Percentiles rank a stretch among this genome's conserved stretches.
Evolutionary conservation across 2,329 filamentous ascomycete genomes (phyloP).

Genomic region (Aspergillus aculeatinus): DNA sequence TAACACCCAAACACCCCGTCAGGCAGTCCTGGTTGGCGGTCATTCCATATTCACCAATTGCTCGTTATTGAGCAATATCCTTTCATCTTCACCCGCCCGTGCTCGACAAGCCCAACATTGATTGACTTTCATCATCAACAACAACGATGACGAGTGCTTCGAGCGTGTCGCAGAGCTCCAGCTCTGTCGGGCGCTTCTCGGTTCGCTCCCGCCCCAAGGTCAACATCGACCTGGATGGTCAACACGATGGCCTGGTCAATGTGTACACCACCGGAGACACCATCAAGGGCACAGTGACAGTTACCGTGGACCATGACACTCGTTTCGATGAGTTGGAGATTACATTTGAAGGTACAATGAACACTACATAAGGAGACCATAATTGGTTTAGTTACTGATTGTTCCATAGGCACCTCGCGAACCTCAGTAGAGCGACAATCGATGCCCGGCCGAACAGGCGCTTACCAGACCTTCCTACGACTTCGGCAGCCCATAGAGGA

Average conservation of each 20-base stretch:
- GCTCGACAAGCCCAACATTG: background rate
- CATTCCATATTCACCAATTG: background rate
- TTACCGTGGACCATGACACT: slow-evolving; percentile 53
- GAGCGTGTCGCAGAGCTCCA: slow-evolving; percentile 27
- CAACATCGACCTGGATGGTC: slow-evolving; percentile 30
- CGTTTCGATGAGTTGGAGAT: slow-evolving; percentile 60
- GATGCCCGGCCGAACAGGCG: slow-evolving; percentile 55
- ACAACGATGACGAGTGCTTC: slow-evolving; percentile 23
- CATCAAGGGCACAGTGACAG: slow-evolving; percentile 54
- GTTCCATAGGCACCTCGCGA: slow-evolving; percentile 46
- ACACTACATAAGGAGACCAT: background rate
- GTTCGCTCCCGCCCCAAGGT: slow-evolving; percentile 32
- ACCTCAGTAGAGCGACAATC: slow-evolving; percentile 58
- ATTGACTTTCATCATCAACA: background rate
- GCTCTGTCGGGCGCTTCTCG: slow-evolving; percentile 28
- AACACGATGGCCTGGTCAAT: slow-evolving; percentile 40
- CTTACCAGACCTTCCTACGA: slow-evolving; percentile 61
- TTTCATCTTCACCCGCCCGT: no score
- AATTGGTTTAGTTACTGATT: slow-evolving; percentile 8
- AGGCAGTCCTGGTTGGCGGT: background rate
- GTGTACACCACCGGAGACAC: slow-evolving; percentile 59
- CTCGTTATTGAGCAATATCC: background rate
- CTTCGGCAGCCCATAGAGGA: slow-evolving; percentile 60
- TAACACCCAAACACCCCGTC: background rate
- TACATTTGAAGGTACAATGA: slow-evolving; percentile 53